Percentiles rank a stretch among this genome's conserved stretches.
Conservation (phyloP, 2,329 filamentous ascomycete genomes). For the Aspergillus sergii region DNA sequence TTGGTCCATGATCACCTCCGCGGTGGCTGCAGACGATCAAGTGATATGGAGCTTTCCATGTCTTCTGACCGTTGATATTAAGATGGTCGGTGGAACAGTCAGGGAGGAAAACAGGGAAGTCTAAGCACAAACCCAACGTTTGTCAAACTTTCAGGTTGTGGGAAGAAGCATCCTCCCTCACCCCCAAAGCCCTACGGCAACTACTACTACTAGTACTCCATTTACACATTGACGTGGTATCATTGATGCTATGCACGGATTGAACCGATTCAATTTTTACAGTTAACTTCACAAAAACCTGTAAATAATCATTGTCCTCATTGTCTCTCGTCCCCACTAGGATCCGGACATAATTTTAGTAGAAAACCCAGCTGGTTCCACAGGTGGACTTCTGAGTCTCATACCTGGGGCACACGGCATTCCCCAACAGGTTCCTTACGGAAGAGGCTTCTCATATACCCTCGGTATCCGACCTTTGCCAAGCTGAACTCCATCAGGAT, state of each 20-base stretch:
- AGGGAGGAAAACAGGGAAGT: background rate
- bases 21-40: background rate
- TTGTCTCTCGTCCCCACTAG: background rate
- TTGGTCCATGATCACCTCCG: conserved; percentile 21
- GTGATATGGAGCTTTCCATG: conserved; percentile 1
- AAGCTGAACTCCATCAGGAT: background rate
- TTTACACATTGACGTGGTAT: background rate
- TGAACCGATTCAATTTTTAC: background rate
- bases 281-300: background rate
- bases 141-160: background rate
- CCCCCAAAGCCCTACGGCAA: too few relatives aligned
- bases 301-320: background rate
- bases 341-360: background rate
- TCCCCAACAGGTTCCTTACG: background rate
- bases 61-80: background rate
- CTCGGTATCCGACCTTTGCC: background rate
- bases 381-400: background rate
- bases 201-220: background rate
- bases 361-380: background rate
- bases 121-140: background rate
- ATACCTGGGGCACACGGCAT: background rate
- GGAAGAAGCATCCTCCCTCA: too few relatives aligned
- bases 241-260: background rate
- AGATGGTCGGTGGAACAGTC: background rate
- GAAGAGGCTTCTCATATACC: background rate